Conservation (phyloP, 2,329 filamentous ascomycete species). For the Beauveria brongniartii region DNA sequence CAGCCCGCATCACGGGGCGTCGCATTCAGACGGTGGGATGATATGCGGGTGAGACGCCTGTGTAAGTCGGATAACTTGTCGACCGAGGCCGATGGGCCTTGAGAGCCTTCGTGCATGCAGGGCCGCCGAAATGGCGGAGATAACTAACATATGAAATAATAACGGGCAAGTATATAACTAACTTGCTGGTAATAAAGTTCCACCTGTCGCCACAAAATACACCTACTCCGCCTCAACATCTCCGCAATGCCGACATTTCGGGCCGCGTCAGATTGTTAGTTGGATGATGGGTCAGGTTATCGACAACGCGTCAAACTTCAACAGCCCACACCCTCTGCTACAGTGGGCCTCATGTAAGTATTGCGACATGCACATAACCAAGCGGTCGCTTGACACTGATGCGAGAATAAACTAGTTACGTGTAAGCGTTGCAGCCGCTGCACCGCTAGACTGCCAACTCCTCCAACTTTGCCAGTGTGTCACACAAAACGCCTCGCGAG, state of each 20-base stretch:
- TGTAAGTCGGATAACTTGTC: not conserved
- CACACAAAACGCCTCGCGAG: too few relatives aligned
- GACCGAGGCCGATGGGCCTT: too few relatives aligned
- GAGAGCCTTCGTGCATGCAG: not conserved
- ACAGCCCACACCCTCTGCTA: too few relatives aligned
- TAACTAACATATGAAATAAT: too few relatives aligned
- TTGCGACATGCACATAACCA: too few relatives aligned
- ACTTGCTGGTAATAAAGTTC: not conserved
- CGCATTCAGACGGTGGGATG: not conserved
- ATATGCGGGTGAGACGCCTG: not conserved
- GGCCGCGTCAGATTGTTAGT: not conserved
- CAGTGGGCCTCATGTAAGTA: too few relatives aligned
- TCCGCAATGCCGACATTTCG: not conserved
- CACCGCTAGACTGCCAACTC: too few relatives aligned
- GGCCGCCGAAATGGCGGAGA: not conserved
- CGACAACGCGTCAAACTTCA: not conserved
- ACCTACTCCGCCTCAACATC: not conserved
- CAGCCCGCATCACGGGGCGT: not conserved
- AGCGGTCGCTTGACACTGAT: too few relatives aligned
- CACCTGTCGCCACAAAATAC: not conserved
- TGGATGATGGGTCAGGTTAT: not conserved
- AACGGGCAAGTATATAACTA: not conserved
- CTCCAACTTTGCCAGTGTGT: too few relatives aligned
- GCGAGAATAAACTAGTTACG: too few relatives aligned
- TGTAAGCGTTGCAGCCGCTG: too few relatives aligned